Evolutionary conservation across 352 stramenopile genomes (phyloP).

Genomic region (Phytophthora megakarya): DNA sequence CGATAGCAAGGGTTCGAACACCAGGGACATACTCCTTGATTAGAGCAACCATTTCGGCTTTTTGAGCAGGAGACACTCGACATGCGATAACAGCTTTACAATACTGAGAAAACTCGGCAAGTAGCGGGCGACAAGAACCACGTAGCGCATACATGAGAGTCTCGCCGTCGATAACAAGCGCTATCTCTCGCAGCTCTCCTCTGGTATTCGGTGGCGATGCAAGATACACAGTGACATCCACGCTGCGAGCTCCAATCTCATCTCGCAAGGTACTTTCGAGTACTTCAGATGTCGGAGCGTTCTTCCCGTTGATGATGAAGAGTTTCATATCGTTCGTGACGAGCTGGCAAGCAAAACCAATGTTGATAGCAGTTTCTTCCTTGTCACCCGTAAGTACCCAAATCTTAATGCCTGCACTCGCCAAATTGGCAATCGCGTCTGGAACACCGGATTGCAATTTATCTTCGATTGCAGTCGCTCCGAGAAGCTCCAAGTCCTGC

Average conservation of each 20-base stretch:
- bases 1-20: conserved; percentile 87
- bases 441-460: conserved; percentile 92
- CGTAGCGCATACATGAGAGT: conserved; percentile 63
- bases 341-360: conserved; percentile 90
- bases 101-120: conserved; percentile 76
- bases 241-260: conserved; percentile 47
- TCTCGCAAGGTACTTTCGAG: conserved; percentile 56
- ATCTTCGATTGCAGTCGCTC: conserved; percentile 94
- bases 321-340: conserved; percentile 85
- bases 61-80: conserved; percentile 86
- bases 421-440: conserved; percentile 85
- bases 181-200: conserved; percentile 58
- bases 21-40: conserved; percentile 79
- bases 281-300: conserved; percentile 48
- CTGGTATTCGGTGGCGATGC: conserved; percentile 45
- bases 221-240: conserved; percentile 56
- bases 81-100: conserved; percentile 91
- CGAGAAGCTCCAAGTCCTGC: conserved; percentile 79
- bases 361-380: conserved; percentile 95
- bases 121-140: conserved; percentile 42
- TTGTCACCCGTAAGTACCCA: conserved; percentile 96
- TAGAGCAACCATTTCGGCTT: conserved; percentile 82
- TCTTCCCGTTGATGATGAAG: conserved; percentile 66
- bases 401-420: conserved; percentile 89
- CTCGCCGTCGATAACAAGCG: conserved; percentile 83